These are phyloP conservation scores for Teratosphaeria zuluensis DNA, from an alignment of 2,329 filamentous ascomycete species.

Conservation along the genomic window DNA sequence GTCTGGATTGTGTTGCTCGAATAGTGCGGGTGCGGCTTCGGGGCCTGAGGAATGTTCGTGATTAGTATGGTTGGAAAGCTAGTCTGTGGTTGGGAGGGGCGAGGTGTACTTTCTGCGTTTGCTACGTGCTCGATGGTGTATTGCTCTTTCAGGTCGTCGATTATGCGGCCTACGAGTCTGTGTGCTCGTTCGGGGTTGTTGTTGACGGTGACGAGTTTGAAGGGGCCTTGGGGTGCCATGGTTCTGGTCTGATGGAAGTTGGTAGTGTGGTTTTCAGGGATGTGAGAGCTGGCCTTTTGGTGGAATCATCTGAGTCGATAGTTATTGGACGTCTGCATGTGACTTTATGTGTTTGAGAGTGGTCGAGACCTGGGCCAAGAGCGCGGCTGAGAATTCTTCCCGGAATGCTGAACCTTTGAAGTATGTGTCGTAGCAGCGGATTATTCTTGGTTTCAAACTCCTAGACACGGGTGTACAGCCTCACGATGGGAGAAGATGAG, in stretches of 20 bases:
- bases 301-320: not conserved
- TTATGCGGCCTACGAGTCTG: constrained; percentile 50
- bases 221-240: constrained; percentile 39
- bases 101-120: constrained; percentile 50
- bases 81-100: constrained; percentile 1
- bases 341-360: not conserved
- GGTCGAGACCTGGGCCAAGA: not conserved
- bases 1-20: constrained; percentile 9
- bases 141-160: constrained; percentile 50
- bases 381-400: not conserved
- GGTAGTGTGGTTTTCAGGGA: not conserved
- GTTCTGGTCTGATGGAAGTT: not conserved
- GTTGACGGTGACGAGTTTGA: constrained; percentile 58
- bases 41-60: constrained; percentile 2
- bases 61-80: not conserved
- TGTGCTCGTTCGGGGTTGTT: constrained; percentile 57
- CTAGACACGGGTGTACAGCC: too few species aligned
- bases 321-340: not conserved
- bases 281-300: too few species aligned
- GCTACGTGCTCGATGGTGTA: constrained; percentile 55
- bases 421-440: too few species aligned
- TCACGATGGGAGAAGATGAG: not conserved
- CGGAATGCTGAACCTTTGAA: not conserved
- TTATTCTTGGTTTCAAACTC: too few species aligned
- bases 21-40: constrained; percentile 4